Conservation (phyloP, 2,329 filamentous ascomycete genomes). For the Iodosphaeria phyllophila region DNA sequence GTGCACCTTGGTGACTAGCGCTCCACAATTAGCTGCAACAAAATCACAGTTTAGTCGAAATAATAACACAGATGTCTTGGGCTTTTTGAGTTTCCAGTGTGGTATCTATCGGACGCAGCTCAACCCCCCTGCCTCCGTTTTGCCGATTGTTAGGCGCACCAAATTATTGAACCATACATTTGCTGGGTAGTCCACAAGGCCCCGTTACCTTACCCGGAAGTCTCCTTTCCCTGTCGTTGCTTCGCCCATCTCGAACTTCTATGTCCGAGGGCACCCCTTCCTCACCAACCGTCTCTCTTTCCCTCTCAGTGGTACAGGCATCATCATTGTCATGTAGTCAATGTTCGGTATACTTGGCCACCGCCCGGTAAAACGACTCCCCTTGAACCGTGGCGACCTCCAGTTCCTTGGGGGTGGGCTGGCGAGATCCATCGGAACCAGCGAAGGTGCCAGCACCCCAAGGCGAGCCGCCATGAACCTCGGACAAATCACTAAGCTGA, state of each 20-base stretch:
- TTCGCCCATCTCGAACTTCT: constrained; percentile 1
- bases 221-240: constrained; percentile 15
- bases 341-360: constrained; percentile 45
- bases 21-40: too few species aligned
- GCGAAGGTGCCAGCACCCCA: constrained; percentile 94
- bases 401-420: constrained; percentile 59
- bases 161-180: constrained; percentile 43
- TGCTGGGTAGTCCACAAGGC: constrained; percentile 59
- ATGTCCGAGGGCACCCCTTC: constrained; percentile 2
- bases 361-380: constrained; percentile 60
- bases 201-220: constrained; percentile 44
- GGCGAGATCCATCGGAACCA: constrained; percentile 59
- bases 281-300: constrained; percentile 9
- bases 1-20: too few species aligned
- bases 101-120: too few species aligned
- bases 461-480: constrained; percentile 71
- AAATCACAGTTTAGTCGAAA: too few species aligned
- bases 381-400: constrained; percentile 69
- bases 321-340: constrained; percentile 54
- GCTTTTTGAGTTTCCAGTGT: too few species aligned
- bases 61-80: too few species aligned
- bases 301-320: constrained; percentile 10
- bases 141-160: too few species aligned
- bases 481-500: constrained; percentile 48
- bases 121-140: too few species aligned